Evolutionary conservation across 106 monocot species (phyloP).

Genomic region (Apostasia shenzhenica): DNA sequence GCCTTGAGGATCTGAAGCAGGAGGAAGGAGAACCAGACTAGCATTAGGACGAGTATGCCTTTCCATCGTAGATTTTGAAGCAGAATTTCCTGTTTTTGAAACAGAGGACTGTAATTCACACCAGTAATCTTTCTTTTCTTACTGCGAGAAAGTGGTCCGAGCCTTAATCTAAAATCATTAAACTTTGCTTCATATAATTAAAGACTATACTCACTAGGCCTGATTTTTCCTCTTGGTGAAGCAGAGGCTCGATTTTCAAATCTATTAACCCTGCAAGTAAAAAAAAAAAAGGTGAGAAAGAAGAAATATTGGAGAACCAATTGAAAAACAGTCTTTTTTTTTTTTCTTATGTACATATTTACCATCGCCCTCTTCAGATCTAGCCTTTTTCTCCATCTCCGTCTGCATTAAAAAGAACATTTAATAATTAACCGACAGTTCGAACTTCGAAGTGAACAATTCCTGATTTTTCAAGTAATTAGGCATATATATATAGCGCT

Average conservation of each 20-base stretch:
- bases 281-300: neutral
- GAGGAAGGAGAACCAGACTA: constrained; percentile 76
- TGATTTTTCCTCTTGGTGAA: constrained; percentile 35
- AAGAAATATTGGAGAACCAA: neutral
- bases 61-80: constrained; percentile 73
- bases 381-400: constrained; percentile 32
- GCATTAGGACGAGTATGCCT: constrained; percentile 51
- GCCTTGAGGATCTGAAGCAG: constrained; percentile 80
- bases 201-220: constrained; percentile 27
- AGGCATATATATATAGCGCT: neutral
- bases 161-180: no score
- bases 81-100: constrained; percentile 48
- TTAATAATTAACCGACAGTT: neutral
- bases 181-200: no score
- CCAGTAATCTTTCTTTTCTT: no score
- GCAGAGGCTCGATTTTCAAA: constrained; percentile 43
- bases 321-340: neutral
- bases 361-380: constrained; percentile 17
- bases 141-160: no score
- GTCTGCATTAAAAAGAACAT: constrained; percentile 15
- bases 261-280: constrained; percentile 22
- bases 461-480: neutral
- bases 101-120: no score
- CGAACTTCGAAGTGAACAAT: neutral
- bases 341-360: neutral